phyloP scores from a whole-genome alignment of 306 rosid species.

The Pachyrhizus erosus region DNA sequence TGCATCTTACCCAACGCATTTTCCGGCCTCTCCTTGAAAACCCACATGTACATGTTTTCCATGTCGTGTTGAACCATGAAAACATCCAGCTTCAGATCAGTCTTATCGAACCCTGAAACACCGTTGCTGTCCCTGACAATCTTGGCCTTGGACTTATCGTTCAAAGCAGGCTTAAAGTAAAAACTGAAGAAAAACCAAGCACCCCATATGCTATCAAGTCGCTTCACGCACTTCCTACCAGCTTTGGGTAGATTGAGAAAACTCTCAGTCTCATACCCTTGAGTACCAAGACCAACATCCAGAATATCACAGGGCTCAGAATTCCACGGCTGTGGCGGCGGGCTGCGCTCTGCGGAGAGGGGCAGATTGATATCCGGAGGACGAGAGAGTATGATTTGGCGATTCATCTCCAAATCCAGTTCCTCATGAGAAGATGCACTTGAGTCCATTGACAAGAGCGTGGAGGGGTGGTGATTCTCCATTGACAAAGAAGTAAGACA shows the following conservation, averaged over 20 bases:
- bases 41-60: conserved; percentile 99
- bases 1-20: conserved; percentile 98
- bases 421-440: conserved; percentile 94
- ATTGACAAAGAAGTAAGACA: conserved; percentile 73
- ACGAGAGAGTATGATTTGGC: conserved; percentile 73
- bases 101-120: conserved; percentile 74
- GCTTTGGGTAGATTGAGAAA: conserved; percentile 68
- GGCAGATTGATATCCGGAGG: conserved; percentile 91
- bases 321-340: conserved; percentile 76
- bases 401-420: conserved; percentile 83
- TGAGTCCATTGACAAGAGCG: conserved; percentile 92
- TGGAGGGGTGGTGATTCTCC: conserved; percentile 92
- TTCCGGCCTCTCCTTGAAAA: conserved; percentile 93
- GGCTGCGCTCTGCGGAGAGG: conserved; percentile 82
- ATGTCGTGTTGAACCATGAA: conserved; percentile 98
- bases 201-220: conserved; percentile 93
- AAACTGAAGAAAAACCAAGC: conserved; percentile 97
- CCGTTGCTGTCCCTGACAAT: conserved; percentile 74
- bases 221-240: conserved; percentile 80
- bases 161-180: conserved; percentile 84
- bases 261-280: conserved; percentile 77
- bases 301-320: conserved; percentile 75
- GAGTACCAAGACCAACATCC: conserved; percentile 85
- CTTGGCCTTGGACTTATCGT: conserved; percentile 82
- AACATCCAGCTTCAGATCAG: conserved; percentile 90